Evolutionary conservation across 2,329 filamentous ascomycete species (phyloP), one percentile per base, ranked within the genome.

Genomic region (Epichloe sylvatica): DNA sequence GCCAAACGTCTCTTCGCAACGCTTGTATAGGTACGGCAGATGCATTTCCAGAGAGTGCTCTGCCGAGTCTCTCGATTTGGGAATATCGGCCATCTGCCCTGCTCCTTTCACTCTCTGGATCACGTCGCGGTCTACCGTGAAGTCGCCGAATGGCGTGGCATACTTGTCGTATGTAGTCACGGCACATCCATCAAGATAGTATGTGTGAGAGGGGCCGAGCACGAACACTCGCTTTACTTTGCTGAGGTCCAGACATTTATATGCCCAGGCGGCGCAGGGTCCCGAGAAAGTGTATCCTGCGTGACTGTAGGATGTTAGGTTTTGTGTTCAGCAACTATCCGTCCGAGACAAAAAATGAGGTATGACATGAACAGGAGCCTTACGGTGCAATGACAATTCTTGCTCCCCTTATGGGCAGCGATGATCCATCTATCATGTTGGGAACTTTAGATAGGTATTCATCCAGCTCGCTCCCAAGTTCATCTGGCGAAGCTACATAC

Each of bases 21-120:
- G 80, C 62, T 90, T 89, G 72, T 89, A 90, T 54, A 97, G 84
- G 61, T 94, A 96, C 0, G 92, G 91, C 8, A 97, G 74, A 58
- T 98, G 92, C 84, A 98, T 94, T 70, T 98, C 92, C 2, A 97
- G 76, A 47, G 87, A 95, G 67, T 98, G 92, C 67, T 98, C 92
- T 5, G 78, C 76, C 53, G 88, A 78, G 60, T 98, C 92, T 5
- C 80, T 72, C 4, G 70, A 60, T 17, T 65, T 67, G 2, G 76
- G 78, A 72, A 96, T 92, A 47, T 74, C 70, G 17, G 53, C 50
- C 56, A 71, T 64, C 1, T 48, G 45, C 0, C 55, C 55, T 0
- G 56, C 62, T 2, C 65, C 59, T 47, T 72, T 61, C 17, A 87
- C 67, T 53, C 72, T 62, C 37, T 70, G 58, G 0, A 78, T 72